A percentile compares a stretch with the other conserved stretches of the same genome.
Conservation (phyloP, 345 rosid species). For the Abelmoschus esculentus region DNA sequence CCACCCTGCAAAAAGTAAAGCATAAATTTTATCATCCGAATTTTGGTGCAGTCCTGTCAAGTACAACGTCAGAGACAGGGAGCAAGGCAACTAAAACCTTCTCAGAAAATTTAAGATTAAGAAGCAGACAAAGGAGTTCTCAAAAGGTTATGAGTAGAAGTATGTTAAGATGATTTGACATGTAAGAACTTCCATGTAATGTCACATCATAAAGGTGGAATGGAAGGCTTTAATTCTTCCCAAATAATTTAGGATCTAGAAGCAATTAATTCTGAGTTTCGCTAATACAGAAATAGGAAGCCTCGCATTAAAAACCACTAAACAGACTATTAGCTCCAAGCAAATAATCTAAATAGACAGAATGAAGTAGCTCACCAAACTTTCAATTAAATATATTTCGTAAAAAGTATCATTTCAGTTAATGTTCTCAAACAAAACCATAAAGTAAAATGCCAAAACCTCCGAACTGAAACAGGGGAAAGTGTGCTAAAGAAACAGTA, state of each 20-base stretch:
- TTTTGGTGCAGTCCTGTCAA: neutral
- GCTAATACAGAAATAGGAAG: neutral
- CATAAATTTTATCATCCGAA: neutral
- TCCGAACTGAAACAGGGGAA: neutral
- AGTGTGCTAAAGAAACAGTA: no score
- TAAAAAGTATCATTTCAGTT: neutral
- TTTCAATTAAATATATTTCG: no score
- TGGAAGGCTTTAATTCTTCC: neutral
- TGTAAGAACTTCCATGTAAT: neutral
- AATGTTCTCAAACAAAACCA: neutral
- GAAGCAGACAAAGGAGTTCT: neutral
- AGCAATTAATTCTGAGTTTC: no score
- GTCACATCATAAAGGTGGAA: neutral
- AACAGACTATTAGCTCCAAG: neutral
- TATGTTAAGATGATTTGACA: neutral
- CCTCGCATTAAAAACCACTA: neutral
- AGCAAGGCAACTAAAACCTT: neutral
- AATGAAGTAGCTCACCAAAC: neutral
- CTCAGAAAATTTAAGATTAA: neutral
- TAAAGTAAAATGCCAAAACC: neutral
- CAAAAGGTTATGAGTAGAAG: neutral
- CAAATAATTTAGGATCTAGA: no score
- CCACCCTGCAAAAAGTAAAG: constrained; percentile 58
- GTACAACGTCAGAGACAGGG: neutral
- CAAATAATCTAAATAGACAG: neutral